A percentile compares a stretch with the other conserved stretches of the same genome.
Conservation (phyloP, 1,284 basidiomycete species). For the Clitocybe nebularis region DNA sequence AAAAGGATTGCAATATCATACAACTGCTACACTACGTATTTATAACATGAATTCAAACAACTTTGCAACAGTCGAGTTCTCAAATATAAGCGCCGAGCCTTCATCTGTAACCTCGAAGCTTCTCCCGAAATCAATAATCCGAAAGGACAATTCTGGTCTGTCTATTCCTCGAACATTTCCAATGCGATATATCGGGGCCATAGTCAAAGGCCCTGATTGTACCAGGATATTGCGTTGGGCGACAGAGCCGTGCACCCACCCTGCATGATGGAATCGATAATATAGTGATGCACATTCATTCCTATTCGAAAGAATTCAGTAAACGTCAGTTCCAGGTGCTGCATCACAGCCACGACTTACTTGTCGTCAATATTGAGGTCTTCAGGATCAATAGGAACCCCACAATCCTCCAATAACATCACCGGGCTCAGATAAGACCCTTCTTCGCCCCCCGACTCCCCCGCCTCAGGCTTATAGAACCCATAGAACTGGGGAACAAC, state of each 20-base stretch:
- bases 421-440: conserved; percentile 36
- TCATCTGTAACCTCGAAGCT: no score
- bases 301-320: background rate
- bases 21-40: no score
- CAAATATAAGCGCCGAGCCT: no score
- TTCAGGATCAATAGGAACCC: conserved; percentile 27
- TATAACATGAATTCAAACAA: no score
- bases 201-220: conserved; percentile 13
- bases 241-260: conserved; percentile 14
- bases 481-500: conserved; percentile 54
- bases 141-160: conserved; percentile 8
- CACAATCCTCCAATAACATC: conserved; percentile 50
- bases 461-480: conserved; percentile 38
- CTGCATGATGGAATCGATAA: conserved; percentile 15
- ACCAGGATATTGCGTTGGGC: conserved; percentile 14
- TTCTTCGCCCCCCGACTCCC: background rate
- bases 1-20: no score
- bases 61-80: no score
- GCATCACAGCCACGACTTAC: conserved; percentile 16
- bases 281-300: conserved; percentile 16
- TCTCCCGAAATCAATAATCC: conserved; percentile 18
- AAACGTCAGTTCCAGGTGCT: background rate
- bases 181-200: conserved; percentile 1
- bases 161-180: background rate
- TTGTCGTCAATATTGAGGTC: conserved; percentile 31